Evolutionary conservation across 257 asterid species (phyloP).

Genomic region (Nicotiana attenuata): DNA sequence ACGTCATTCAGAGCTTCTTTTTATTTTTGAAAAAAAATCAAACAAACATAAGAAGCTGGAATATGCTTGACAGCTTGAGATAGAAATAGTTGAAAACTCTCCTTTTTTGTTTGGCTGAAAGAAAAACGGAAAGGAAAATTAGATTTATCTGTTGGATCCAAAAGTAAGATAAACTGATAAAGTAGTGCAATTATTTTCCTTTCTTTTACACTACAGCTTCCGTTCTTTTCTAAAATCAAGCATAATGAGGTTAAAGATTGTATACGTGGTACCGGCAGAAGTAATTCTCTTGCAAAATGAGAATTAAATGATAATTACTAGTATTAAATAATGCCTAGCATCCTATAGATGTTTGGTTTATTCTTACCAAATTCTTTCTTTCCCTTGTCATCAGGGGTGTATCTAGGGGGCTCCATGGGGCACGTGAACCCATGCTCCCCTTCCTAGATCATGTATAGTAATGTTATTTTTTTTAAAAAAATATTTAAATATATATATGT

Average conservation of each 20-base stretch:
- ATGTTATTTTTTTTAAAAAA: too few species aligned
- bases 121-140: too few species aligned
- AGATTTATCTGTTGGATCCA: neutral
- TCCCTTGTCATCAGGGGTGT: too few species aligned
- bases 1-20: too few species aligned
- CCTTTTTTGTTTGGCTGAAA: too few species aligned
- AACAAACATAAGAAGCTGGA: neutral
- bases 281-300: neutral
- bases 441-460: too few species aligned
- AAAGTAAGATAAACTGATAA: neutral
- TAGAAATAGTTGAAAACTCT: too few species aligned
- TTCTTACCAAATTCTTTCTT: neutral
- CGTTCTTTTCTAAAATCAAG: neutral
- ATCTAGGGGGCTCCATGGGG: too few species aligned
- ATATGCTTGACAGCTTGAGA: too few species aligned
- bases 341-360: neutral
- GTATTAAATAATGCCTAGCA: neutral
- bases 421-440: too few species aligned
- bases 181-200: neutral
- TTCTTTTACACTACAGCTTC: neutral
- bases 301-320: neutral
- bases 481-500: too few species aligned
- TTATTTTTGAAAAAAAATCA: too few species aligned
- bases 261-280: neutral
- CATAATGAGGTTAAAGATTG: neutral